Evolutionary conservation across 768 basidiomycete genomes (phyloP).

Genomic region (Chalciporus chontae): DNA sequence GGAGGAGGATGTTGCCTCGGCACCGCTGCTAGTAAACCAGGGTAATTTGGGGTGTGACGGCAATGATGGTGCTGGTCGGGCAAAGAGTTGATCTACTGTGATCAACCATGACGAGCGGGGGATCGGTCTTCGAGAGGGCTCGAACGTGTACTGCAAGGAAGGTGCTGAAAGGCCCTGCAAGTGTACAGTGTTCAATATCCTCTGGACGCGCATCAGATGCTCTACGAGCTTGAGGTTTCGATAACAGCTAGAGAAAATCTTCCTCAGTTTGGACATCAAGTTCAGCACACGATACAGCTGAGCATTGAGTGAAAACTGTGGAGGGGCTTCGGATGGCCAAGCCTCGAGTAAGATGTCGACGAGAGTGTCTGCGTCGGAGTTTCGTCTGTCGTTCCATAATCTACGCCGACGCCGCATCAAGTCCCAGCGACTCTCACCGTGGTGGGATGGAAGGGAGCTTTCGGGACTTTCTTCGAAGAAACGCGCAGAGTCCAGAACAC

Average conservation of each 20-base stretch:
- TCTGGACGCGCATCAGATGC: slow-evolving; percentile 13
- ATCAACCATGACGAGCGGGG: background rate
- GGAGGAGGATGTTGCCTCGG: background rate
- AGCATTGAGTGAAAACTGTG: background rate
- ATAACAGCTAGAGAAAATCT: slow-evolving; percentile 15
- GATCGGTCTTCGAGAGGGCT: background rate
- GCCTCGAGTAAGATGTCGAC: background rate
- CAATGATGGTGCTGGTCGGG: slow-evolving; percentile 3
- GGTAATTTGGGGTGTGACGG: background rate
- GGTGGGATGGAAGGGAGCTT: too few species aligned
- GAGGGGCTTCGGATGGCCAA: slow-evolving; percentile 22
- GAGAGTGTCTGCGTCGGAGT: slow-evolving; percentile 1
- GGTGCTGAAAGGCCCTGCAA: background rate
- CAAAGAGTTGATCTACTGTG: slow-evolving; percentile 2
- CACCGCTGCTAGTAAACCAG: background rate
- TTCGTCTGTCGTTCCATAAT: slow-evolving; percentile 6
- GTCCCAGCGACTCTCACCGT: background rate
- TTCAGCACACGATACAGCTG: slow-evolving; percentile 2
- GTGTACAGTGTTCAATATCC: background rate
- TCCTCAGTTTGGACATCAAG: background rate
- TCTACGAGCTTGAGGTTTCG: slow-evolving; percentile 13
- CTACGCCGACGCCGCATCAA: slow-evolving; percentile 4
- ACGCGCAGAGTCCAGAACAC: too few species aligned
- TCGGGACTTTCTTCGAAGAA: too few species aligned
- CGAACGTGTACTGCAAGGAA: slow-evolving; percentile 6